These are phyloP conservation scores for Suillus cothurnatus DNA, from an alignment of 768 basidiomycete genomes.

Conservation along the genomic window DNA sequence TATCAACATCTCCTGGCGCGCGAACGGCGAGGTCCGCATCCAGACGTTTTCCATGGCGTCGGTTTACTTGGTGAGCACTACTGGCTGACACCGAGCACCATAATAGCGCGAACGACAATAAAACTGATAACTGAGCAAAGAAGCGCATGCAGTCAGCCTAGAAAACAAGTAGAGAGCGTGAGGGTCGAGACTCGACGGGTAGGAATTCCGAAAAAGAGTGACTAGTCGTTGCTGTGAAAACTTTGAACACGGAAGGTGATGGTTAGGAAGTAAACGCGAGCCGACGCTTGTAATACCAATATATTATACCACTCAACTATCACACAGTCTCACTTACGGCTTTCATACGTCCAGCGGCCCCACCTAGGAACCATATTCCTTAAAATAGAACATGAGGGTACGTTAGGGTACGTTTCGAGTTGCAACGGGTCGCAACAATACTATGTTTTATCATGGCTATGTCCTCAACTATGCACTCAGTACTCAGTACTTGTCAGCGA, in stretches of 20 bases:
- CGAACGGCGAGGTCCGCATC: constrained; percentile 25
- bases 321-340: constrained; percentile 3
- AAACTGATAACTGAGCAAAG: constrained; percentile 21
- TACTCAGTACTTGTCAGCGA: not conserved
- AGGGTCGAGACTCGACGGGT: constrained; percentile 1
- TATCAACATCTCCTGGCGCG: constrained; percentile 23
- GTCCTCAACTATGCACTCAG: too few relatives aligned
- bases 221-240: constrained; percentile 13
- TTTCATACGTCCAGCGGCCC: not conserved
- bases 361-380: not conserved
- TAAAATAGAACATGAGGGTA: not conserved
- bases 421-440: not conserved
- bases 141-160: constrained; percentile 24
- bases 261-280: constrained; percentile 9
- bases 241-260: constrained; percentile 11
- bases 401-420: too few relatives aligned
- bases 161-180: constrained; percentile 10
- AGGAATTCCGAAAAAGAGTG: constrained; percentile 21
- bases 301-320: not conserved
- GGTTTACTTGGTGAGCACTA: constrained; percentile 23
- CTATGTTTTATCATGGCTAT: not conserved
- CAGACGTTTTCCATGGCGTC: constrained; percentile 26
- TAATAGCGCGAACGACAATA: constrained; percentile 21
- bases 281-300: not conserved
- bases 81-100: constrained; percentile 21